These are phyloP conservation scores for Macrolepiota fuliginosa DNA, from an alignment of 768 basidiomycete genomes.

Conservation along the genomic window DNA sequence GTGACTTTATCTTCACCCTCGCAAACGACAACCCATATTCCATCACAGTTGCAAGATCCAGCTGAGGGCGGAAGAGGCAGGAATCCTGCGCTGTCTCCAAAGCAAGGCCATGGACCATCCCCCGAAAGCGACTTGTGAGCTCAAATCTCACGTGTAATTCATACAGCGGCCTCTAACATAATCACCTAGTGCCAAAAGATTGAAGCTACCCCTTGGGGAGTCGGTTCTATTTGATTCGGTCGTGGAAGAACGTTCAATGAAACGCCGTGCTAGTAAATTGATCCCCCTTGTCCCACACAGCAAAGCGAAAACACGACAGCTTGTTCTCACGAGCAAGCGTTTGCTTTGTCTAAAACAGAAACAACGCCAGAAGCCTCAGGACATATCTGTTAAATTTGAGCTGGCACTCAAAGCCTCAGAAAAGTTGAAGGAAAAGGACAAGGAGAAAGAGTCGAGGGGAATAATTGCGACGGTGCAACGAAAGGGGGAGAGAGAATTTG, in stretches of 20 bases:
- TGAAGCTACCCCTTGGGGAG: slow-evolving; percentile 43
- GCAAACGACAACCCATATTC: slow-evolving; percentile 1
- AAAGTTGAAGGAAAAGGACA: slow-evolving; percentile 38
- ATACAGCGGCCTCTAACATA: neutral
- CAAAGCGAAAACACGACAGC: slow-evolving; percentile 49
- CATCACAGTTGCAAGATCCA: slow-evolving; percentile 1
- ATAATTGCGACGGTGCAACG: slow-evolving; percentile 46
- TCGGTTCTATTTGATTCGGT: slow-evolving; percentile 45
- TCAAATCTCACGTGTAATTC: neutral
- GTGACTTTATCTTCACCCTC: slow-evolving; percentile 4
- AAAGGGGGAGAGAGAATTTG: slow-evolving; percentile 58
- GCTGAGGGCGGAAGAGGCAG: slow-evolving; percentile 44
- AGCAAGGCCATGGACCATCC: slow-evolving; percentile 46
- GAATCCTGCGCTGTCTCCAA: slow-evolving; percentile 50
- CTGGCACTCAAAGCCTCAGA: slow-evolving; percentile 36
- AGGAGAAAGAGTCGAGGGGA: slow-evolving; percentile 43
- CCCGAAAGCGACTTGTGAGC: slow-evolving; percentile 43
- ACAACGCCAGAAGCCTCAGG: slow-evolving; percentile 32
- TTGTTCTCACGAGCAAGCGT: slow-evolving; percentile 56
- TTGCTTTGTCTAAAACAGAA: slow-evolving; percentile 61
- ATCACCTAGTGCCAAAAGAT: slow-evolving; percentile 28
- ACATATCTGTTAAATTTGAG: slow-evolving; percentile 49
- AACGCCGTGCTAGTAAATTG: slow-evolving; percentile 56
- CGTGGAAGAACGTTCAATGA: slow-evolving; percentile 53
- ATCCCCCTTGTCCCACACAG: slow-evolving; percentile 47